Base-by-base conservation (phyloP, 257 asterid genomes). In the Fraxinus quadrangulata region DNA sequence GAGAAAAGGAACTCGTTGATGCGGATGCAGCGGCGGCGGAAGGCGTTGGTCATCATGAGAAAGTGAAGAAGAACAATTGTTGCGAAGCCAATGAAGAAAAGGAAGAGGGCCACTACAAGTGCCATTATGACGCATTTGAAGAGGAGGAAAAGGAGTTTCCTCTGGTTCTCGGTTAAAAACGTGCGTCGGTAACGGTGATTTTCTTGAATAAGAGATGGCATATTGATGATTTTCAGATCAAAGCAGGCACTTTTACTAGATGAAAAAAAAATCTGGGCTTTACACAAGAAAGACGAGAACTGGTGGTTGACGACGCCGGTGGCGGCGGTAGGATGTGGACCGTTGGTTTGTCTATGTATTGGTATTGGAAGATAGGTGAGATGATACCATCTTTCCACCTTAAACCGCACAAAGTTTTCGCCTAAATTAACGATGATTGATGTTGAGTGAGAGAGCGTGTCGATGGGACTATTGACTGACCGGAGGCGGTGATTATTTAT, bases 11-110 rank as follows among this genome's bases (percentile, higher is more conserved):
- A 24, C 19, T 24, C 36, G 19, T 63, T 63, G 19, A 63, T 24
- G 69, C 69, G 69, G 71, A 78, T 81, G 76, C 51, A 42, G 17
- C 86, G 93, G 77, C 92, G 91, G 80, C 68, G 89, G 85, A 80
- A 82, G 83, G 92, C 80, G 82, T 87, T 81, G 72, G 94, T 87
- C 78, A 87, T 75, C 78, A 94, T 75, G 79, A 94, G 83, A 81
- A 94, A 90, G 85, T 92, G 95, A 66, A 91, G 80, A 88, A 94
- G 86, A 75, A 94, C 79, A 68, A 92, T 67, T 79, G 97, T 97
- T 5, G 97, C 99, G 86, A 94, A 87, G 39, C 99, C 96, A 16
- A 92, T 84, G 85, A 94, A 91, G 86, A 92, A 85, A 75, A 94
- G 94, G 85, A 94, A 92, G 74, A 94, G 86, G 76, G 92, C 89